These are phyloP conservation scores for Raphidocelis subcapitata DNA, from an alignment of 139 green algal species.

Conservation along the genomic window DNA sequence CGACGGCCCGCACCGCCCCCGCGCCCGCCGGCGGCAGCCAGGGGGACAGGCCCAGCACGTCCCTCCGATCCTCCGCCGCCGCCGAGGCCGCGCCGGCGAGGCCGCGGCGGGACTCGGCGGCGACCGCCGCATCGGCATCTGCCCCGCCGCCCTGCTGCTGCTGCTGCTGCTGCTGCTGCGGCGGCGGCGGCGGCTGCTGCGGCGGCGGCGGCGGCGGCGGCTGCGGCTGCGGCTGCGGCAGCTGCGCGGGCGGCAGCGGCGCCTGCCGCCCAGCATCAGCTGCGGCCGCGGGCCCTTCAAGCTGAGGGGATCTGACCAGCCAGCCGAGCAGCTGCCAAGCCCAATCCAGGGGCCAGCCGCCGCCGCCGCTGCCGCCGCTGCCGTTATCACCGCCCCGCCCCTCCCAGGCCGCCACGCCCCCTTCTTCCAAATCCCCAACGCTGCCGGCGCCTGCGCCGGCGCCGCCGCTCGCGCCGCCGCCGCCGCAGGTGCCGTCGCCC, in stretches of 20 bases:
- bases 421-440: too few species aligned
- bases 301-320: neutral
- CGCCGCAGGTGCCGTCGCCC: neutral
- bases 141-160: neutral
- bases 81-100: too few species aligned
- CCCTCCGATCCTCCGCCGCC: too few species aligned
- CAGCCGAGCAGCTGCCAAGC: neutral
- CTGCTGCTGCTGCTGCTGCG: neutral
- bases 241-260: neutral
- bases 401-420: neutral
- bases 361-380: neutral
- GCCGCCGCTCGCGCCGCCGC: neutral
- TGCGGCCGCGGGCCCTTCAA: neutral
- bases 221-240: neutral
- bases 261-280: neutral
- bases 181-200: neutral
- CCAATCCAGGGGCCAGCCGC: neutral
- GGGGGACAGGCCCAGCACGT: too few species aligned
- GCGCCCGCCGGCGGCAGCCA: too few species aligned
- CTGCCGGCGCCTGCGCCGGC: constrained; percentile 2
- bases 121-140: too few species aligned
- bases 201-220: neutral
- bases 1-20: too few species aligned
- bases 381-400: neutral
- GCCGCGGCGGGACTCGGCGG: too few species aligned